Conservation (phyloP, 495 filamentous ascomycete species). For the Neurospora sp. region DNA sequence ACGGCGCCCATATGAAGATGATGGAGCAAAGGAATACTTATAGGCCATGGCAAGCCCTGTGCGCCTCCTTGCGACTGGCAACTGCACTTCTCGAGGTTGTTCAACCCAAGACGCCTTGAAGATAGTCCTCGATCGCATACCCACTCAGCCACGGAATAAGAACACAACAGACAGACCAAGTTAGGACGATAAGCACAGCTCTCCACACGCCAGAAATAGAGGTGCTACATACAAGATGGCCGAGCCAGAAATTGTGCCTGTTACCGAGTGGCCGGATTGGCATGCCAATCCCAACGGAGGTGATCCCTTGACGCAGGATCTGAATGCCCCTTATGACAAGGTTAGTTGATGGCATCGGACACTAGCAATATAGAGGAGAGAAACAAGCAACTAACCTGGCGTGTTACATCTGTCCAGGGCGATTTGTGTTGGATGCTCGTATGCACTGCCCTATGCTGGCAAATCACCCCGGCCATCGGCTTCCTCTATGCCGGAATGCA, state of each 20-base stretch:
- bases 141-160: neutral
- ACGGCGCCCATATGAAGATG: neutral
- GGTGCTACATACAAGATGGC: neutral
- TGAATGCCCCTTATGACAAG: constrained; percentile 11
- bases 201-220: neutral
- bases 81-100: neutral
- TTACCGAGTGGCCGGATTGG: constrained; percentile 14
- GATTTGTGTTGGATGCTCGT: constrained; percentile 12
- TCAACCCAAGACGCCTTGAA: neutral
- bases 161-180: neutral
- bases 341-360: neutral
- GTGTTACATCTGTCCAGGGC: neutral
- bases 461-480: constrained; percentile 67
- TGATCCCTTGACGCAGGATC: constrained; percentile 9
- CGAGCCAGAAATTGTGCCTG: constrained; percentile 6
- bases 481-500: constrained; percentile 96
- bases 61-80: neutral
- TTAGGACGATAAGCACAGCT: neutral
- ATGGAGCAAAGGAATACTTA: neutral
- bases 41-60: neutral
- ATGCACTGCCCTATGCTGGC: constrained; percentile 19
- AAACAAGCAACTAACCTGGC: neutral
- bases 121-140: neutral
- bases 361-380: neutral
- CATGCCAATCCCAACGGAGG: constrained; percentile 10